phyloP scores from a whole-genome alignment of 805 yeast genomes.

The Zygosaccharomyces bisporus region DNA sequence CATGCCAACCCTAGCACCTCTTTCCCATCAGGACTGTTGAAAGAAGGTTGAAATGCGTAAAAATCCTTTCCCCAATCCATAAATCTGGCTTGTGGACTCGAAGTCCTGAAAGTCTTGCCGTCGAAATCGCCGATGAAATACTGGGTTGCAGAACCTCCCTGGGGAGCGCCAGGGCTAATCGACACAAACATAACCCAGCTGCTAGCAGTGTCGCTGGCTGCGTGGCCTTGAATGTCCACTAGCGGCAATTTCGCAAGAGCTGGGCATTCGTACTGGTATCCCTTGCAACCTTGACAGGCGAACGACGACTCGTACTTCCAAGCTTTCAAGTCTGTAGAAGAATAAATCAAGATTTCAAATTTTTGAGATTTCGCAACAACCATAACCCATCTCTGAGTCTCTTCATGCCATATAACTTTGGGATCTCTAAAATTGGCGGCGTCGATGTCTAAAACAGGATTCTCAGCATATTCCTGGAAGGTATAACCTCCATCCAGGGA shows the following conservation, averaged over 20 bases:
- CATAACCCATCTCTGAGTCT: conserved; percentile 34
- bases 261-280: conserved; percentile 44
- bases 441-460: conserved; percentile 35
- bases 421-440: conserved; percentile 37
- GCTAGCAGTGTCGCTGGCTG: conserved; percentile 9
- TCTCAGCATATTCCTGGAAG: conserved; percentile 31
- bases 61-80: conserved; percentile 39
- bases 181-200: conserved; percentile 41
- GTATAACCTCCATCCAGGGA: conserved; percentile 39
- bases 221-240: conserved; percentile 15
- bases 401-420: conserved; percentile 37
- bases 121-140: conserved; percentile 43
- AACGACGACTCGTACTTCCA: conserved; percentile 34
- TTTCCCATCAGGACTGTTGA: conserved; percentile 26
- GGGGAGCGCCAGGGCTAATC: conserved; percentile 43
- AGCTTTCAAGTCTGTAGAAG: conserved; percentile 27
- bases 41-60: conserved; percentile 40
- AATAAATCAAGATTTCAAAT: conserved; percentile 30
- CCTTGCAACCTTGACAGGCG: conserved; percentile 30
- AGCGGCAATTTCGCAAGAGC: conserved; percentile 35
- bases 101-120: conserved; percentile 38
- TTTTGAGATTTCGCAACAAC: conserved; percentile 32
- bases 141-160: conserved; percentile 40
- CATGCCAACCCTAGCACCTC: conserved; percentile 40
- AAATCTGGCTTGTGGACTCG: conserved; percentile 30